phyloP scores from a whole-genome alignment of 805 yeast species.

The Saturnispora diversa region DNA sequence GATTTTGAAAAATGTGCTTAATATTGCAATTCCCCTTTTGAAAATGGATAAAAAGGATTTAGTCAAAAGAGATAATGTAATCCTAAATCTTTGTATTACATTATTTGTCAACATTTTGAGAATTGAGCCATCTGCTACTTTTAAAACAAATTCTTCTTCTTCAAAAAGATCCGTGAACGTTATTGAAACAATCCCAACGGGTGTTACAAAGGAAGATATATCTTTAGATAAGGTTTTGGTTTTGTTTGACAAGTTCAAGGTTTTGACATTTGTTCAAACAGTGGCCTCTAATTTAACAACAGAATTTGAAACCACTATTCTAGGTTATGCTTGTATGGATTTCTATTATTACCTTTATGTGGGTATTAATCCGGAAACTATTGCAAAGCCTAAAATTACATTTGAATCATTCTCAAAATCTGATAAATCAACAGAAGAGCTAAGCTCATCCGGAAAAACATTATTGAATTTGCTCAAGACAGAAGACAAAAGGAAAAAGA shows the following conservation, averaged over 20 bases:
- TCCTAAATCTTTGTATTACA: constrained; percentile 61
- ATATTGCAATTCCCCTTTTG: constrained; percentile 59
- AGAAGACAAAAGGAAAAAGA: constrained; percentile 47
- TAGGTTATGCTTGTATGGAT: constrained; percentile 62
- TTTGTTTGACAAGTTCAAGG: constrained; percentile 62
- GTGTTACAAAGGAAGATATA: constrained; percentile 58
- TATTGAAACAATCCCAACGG: constrained; percentile 43
- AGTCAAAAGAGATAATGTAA: constrained; percentile 60
- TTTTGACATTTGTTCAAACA: constrained; percentile 64
- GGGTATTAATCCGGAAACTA: constrained; percentile 41
- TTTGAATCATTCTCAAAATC: background rate
- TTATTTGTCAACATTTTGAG: constrained; percentile 72
- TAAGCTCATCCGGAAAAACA: constrained; percentile 22
- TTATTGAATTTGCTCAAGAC: constrained; percentile 46
- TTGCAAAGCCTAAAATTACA: constrained; percentile 1
- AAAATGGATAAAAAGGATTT: constrained; percentile 46
- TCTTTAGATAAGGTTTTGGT: constrained; percentile 48
- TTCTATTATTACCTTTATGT: constrained; percentile 55
- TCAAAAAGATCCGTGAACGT: constrained; percentile 20
- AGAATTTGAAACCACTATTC: constrained; percentile 53
- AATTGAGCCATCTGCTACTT: constrained; percentile 57
- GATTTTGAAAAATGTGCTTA: constrained; percentile 58
- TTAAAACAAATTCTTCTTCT: constrained; percentile 19
- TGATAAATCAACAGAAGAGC: background rate
- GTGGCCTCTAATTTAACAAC: constrained; percentile 55